Evolutionary conservation across 1,139 yeast genomes (phyloP), one percentile per base, ranked within the genome.

Genomic region (Blastobotrys arbuscula): DNA sequence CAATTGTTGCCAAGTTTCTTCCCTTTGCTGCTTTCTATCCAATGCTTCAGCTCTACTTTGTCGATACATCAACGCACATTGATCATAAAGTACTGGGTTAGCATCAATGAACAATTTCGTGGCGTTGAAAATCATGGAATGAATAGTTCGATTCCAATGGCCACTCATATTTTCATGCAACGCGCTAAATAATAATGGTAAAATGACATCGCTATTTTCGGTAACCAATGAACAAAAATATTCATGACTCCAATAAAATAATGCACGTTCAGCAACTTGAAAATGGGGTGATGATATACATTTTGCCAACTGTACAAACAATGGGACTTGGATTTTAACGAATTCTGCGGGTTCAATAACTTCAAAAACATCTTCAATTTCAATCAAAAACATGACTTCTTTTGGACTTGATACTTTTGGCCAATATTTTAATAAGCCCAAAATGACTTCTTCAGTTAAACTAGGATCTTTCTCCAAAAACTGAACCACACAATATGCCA

Each of bases 401-500:
- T 92, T 92, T 19, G 97, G 95, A 40, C 95, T 82, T 63, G 89
- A 89, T 49, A 87, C 84, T 67, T 94, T 94, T 45, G 99, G 99
- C 99, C 99, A 92, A 69, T 82, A 94, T 62, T 96, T 78, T 59
- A 92, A 72, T 50, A 92, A 72, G 1, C 97, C 97, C 87, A 88
- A 83, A 31, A 92, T 80, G 23, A 92, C 97, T 65, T 90, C 97
- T 66, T 90, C 97, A 1, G 97, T 92, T 59, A 92, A 74, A 13
- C 79, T 59, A 1, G 96, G 95, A 65, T 92, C 98, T 67, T 92
- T 92, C 61, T 92, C 98, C 61, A 92, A 73, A 67, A 92, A 92
- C 70, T 92, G 99, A 15, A 94, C 95, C 49, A 94, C 86, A 71
- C 99, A 92, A 68, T 92, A 92, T 12, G 97, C 96, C 59, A 92